A percentile compares a stretch with the other conserved stretches of the same genome.
Conservation (phyloP, 306 rosid species). For the Dalbergia cultrata region DNA sequence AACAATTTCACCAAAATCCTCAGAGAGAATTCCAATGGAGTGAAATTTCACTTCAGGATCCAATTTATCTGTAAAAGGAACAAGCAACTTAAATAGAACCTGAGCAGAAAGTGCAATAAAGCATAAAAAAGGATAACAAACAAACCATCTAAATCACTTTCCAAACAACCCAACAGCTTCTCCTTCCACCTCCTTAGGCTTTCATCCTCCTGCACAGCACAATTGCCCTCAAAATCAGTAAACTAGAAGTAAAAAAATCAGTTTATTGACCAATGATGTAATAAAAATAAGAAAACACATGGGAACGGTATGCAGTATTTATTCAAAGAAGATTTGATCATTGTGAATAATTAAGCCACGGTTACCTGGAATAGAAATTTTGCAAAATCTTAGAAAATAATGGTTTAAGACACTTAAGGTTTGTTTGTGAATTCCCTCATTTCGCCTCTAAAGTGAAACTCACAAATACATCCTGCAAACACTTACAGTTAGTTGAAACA, state of each 20-base stretch:
- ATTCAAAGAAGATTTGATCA: neutral
- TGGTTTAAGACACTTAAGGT: no score
- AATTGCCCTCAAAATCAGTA: slow-evolving; percentile 41
- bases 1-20: slow-evolving; percentile 77
- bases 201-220: slow-evolving; percentile 80
- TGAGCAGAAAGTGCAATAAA: neutral
- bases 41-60: slow-evolving; percentile 94
- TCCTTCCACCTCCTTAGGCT: slow-evolving; percentile 99
- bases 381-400: no score
- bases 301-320: slow-evolving; percentile 29
- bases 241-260: neutral
- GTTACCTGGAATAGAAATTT: neutral
- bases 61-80: slow-evolving; percentile 58
- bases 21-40: slow-evolving; percentile 79
- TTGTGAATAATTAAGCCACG: neutral
- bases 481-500: neutral
- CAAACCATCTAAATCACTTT: slow-evolving; percentile 82
- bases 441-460: no score
- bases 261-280: slow-evolving; percentile 1
- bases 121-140: slow-evolving; percentile 39
- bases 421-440: no score
- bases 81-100: slow-evolving; percentile 38
- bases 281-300: slow-evolving; percentile 13
- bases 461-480: neutral
- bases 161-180: slow-evolving; percentile 93